Evolutionary conservation across 306 rosid genomes (phyloP).

Genomic region (Erythrophleum fordii): DNA sequence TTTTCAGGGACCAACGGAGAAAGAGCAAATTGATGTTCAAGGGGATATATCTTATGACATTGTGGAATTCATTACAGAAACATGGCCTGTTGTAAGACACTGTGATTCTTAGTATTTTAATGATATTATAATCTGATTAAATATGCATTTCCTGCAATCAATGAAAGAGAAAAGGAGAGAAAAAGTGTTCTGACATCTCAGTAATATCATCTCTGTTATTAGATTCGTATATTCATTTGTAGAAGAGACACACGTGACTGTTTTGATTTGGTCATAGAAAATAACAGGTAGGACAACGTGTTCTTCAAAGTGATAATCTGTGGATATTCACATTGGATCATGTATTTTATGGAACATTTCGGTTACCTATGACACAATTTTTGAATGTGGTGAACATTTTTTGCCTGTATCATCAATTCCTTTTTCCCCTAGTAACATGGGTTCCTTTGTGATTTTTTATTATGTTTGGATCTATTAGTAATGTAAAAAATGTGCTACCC

Average conservation of each 20-base stretch:
- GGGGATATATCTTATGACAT: constrained; percentile 94
- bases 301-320: background rate
- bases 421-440: background rate
- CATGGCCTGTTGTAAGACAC: constrained; percentile 91
- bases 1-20: constrained; percentile 95
- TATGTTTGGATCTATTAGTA: background rate
- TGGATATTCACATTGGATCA: background rate
- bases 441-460: background rate
- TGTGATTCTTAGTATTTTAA: constrained; percentile 12
- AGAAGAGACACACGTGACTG: background rate
- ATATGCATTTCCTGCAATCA: background rate
- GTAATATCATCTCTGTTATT: background rate
- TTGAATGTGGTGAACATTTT: constrained; percentile 1
- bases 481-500: background rate
- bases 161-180: background rate
- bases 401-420: background rate
- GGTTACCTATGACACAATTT: background rate
- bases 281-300: background rate
- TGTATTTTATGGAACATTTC: constrained; percentile 7
- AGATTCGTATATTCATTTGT: background rate
- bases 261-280: constrained; percentile 25
- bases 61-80: constrained; percentile 91
- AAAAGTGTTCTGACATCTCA: background rate
- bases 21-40: constrained; percentile 99
- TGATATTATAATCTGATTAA: constrained; percentile 9